phyloP scores from a whole-genome alignment of 2,329 filamentous ascomycete genomes.

The Sphaceloma murrayae region DNA sequence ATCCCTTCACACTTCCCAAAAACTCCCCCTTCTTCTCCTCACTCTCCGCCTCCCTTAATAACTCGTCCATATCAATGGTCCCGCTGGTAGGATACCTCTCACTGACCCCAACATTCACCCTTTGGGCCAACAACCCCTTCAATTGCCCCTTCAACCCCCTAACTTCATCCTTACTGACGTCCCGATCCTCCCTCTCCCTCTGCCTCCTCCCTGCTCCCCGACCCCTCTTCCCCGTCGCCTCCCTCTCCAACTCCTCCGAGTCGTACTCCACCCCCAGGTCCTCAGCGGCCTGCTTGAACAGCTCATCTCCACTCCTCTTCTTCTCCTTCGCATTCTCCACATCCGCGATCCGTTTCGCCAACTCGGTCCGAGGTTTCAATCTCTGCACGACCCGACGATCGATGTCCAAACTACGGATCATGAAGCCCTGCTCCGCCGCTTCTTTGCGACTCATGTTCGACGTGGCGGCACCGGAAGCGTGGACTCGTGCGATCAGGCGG shows the following conservation, averaged over 20 bases:
- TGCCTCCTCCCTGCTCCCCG: constrained; percentile 63
- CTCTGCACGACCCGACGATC: constrained; percentile 69
- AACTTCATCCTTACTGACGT: constrained; percentile 64
- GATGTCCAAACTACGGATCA: constrained; percentile 72
- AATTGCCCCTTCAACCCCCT: constrained; percentile 61
- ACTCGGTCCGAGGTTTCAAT: constrained; percentile 63
- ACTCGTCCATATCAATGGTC: constrained; percentile 66
- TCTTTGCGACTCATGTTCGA: constrained; percentile 40
- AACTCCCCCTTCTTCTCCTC: constrained; percentile 54
- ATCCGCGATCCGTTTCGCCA: constrained; percentile 85
- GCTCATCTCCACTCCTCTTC: constrained; percentile 70
- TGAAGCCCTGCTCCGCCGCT: constrained; percentile 44
- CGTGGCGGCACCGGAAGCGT: constrained; percentile 46
- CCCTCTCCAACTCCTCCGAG: constrained; percentile 67
- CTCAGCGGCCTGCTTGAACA: constrained; percentile 74
- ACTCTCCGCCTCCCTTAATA: constrained; percentile 41
- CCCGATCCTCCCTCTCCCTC: constrained; percentile 62
- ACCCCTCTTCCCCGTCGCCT: constrained; percentile 46
- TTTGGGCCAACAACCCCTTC: constrained; percentile 56
- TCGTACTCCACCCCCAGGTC: constrained; percentile 93
- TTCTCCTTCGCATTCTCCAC: constrained; percentile 78
- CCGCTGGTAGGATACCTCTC: constrained; percentile 78
- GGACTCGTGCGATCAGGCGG: constrained; percentile 78
- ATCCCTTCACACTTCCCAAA: constrained; percentile 46
- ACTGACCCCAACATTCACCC: constrained; percentile 80